phyloP scores from a whole-genome alignment of 1,284 basidiomycete genomes.

The Volvariella surrecta region DNA sequence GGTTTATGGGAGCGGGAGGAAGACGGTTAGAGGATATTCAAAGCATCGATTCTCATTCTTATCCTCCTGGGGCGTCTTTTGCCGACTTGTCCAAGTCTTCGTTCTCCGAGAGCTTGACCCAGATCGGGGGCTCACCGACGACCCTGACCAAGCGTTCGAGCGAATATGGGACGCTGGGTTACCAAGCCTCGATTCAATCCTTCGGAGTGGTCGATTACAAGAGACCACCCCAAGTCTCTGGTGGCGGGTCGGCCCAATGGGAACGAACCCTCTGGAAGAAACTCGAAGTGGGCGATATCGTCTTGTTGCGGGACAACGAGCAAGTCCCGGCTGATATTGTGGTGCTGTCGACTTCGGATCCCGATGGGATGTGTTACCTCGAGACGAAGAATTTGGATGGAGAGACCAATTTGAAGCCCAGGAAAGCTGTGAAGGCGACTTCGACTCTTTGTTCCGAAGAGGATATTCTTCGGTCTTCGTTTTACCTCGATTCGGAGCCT shows the following conservation, averaged over 20 bases:
- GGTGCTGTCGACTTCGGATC: constrained; percentile 81
- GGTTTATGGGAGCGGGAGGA: constrained; percentile 36
- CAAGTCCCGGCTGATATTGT: constrained; percentile 95
- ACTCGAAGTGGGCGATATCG: constrained; percentile 94
- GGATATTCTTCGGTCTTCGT: constrained; percentile 82
- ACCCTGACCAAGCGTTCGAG: constrained; percentile 12
- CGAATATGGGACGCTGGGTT: constrained; percentile 29
- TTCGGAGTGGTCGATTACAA: constrained; percentile 77
- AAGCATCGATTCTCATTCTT: constrained; percentile 56
- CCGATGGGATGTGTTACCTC: constrained; percentile 80
- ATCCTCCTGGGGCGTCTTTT: constrained; percentile 36
- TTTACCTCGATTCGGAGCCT: constrained; percentile 87
- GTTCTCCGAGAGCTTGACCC: constrained; percentile 21
- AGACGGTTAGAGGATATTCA: constrained; percentile 59
- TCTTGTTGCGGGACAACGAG: constrained; percentile 87
- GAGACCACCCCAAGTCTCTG: constrained; percentile 48
- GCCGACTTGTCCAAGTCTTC: constrained; percentile 25
- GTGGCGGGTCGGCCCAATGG: constrained; percentile 60
- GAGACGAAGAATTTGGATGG: constrained; percentile 97
- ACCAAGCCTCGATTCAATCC: constrained; percentile 49
- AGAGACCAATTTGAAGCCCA: constrained; percentile 92
- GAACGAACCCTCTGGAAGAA: constrained; percentile 98
- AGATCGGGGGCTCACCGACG: not conserved
- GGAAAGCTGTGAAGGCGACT: constrained; percentile 74
- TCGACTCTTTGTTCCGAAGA: constrained; percentile 78